Evolutionary conservation across 176 grass and related monocot species (phyloP).

Genomic region (Ensete glaucum): DNA sequence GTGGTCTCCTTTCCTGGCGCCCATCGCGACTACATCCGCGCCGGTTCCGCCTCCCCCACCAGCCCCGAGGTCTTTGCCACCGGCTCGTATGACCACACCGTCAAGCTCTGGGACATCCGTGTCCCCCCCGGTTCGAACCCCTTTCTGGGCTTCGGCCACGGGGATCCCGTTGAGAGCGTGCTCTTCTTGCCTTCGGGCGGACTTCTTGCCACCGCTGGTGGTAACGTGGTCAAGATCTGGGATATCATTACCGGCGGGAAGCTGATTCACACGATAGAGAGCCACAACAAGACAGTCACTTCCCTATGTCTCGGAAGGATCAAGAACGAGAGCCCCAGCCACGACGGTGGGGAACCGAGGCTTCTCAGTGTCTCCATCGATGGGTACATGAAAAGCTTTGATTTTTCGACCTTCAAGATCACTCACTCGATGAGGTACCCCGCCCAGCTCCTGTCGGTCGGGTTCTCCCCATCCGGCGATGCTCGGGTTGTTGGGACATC

Average conservation of each 20-base stretch:
- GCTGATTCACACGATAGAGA: conserved; percentile 63
- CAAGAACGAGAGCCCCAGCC: neutral
- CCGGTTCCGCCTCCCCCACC: conserved; percentile 47
- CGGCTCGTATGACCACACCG: conserved; percentile 64
- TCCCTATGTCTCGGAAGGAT: conserved; percentile 41
- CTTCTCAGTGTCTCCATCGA: conserved; percentile 81
- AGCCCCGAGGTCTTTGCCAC: conserved; percentile 63
- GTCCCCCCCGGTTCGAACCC: conserved; percentile 21
- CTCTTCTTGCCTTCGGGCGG: conserved; percentile 83
- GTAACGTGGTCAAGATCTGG: conserved; percentile 82
- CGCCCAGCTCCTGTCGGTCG: conserved; percentile 56
- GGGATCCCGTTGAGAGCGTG: conserved; percentile 60
- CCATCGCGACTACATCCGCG: conserved; percentile 85
- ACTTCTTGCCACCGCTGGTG: conserved; percentile 67
- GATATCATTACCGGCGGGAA: conserved; percentile 70
- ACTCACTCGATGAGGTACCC: conserved; percentile 70
- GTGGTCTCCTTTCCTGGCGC: conserved; percentile 43
- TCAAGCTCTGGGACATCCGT: conserved; percentile 83
- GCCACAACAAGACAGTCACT: conserved; percentile 84
- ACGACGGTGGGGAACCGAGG: conserved; percentile 34
- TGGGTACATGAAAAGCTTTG: conserved; percentile 89
- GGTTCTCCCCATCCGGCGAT: conserved; percentile 57
- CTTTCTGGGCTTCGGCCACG: conserved; percentile 44
- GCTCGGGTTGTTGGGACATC: conserved; percentile 60
- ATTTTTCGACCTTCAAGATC: conserved; percentile 68